A percentile compares a stretch with the other conserved stretches of the same genome.
Conservation (phyloP, 768 basidiomycete species). For the Psilocybe tampanensis region DNA sequence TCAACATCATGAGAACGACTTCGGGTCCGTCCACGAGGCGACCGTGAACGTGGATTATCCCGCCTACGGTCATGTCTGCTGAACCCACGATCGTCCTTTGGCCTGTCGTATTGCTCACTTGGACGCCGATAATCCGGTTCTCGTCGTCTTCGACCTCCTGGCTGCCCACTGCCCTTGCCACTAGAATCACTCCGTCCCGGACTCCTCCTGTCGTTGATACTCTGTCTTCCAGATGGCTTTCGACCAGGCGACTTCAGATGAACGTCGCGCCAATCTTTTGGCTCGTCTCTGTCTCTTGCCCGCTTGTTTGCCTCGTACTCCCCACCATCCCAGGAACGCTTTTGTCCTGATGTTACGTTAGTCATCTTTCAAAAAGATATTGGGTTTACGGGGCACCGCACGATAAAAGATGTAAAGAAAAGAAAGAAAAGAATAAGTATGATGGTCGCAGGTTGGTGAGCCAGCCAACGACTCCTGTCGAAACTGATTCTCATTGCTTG, state of each 20-base stretch:
- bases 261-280: conserved; percentile 72
- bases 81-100: conserved; percentile 14
- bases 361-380: conserved; percentile 57
- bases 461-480: not conserved
- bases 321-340: conserved; percentile 73
- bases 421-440: conserved; percentile 5
- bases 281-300: conserved; percentile 54
- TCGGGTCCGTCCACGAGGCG: conserved; percentile 23
- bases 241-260: conserved; percentile 47
- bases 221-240: conserved; percentile 33
- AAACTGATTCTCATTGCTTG: not conserved
- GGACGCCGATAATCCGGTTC: conserved; percentile 18
- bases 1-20: conserved; percentile 39
- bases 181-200: conserved; percentile 15
- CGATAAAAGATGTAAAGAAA: conserved; percentile 50
- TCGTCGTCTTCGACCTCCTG: conserved; percentile 16
- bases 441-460: conserved; percentile 12
- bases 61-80: conserved; percentile 12
- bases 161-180: conserved; percentile 13
- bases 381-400: conserved; percentile 80
- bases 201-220: conserved; percentile 27
- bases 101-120: conserved; percentile 8
- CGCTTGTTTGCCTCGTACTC: conserved; percentile 55
- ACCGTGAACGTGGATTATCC: conserved; percentile 21
- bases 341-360: conserved; percentile 83